A percentile compares a stretch with the other conserved stretches of the same genome.
These are phyloP conservation scores for Pseudopithomyces chartarum DNA, from an alignment of 2,329 filamentous ascomycete species.

Conservation along the genomic window DNA sequence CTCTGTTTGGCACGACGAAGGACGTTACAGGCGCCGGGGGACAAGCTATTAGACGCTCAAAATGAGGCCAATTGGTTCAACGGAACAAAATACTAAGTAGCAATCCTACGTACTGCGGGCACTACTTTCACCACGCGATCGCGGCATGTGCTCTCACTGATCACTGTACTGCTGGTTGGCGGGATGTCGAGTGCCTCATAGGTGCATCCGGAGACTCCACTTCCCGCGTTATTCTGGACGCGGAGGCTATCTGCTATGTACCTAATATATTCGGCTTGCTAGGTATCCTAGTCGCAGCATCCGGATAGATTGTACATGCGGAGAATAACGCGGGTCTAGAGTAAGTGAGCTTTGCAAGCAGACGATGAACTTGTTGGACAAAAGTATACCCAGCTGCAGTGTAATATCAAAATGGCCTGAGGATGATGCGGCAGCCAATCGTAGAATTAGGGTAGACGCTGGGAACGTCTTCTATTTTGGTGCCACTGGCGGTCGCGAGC, in stretches of 20 bases:
- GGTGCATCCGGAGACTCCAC: constrained; percentile 7
- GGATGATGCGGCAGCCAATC: constrained; percentile 8
- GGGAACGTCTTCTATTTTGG: constrained; percentile 14
- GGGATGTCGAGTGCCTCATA: background rate
- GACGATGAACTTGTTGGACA: background rate
- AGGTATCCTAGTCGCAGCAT: background rate
- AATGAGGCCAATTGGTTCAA: too few relatives aligned
- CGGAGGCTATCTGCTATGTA: background rate
- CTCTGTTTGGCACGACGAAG: background rate
- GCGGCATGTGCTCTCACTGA: background rate
- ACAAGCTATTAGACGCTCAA: background rate
- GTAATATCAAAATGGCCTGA: constrained; percentile 1
- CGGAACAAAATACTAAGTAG: background rate
- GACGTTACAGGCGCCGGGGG: constrained; percentile 1
- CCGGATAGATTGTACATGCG: constrained; percentile 3
- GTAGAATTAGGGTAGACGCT: constrained; percentile 13
- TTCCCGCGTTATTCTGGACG: constrained; percentile 16
- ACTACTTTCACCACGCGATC: background rate
- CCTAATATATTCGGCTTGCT: background rate
- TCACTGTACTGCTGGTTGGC: too few relatives aligned
- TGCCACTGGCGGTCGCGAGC: constrained; percentile 8
- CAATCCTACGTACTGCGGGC: background rate
- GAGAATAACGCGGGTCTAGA: background rate
- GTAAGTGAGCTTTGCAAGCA: background rate
- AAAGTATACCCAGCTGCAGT: constrained; percentile 7